Evolutionary conservation across 768 basidiomycete species (phyloP).

Genomic region (Lentinula sp.): DNA sequence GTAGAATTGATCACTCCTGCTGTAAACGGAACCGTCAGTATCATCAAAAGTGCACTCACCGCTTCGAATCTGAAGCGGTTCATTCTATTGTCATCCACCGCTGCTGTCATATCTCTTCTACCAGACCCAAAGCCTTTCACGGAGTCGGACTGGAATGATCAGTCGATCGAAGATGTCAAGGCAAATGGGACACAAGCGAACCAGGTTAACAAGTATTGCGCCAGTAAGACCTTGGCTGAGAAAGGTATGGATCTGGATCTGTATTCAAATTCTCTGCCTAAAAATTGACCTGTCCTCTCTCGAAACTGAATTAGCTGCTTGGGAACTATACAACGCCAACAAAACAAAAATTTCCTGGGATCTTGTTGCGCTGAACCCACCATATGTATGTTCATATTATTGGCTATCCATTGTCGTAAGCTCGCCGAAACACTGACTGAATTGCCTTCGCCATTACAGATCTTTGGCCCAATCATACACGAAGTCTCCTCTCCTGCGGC

Average conservation of each 20-base stretch:
- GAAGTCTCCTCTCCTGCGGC: neutral
- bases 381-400: slow-evolving; percentile 18
- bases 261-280: neutral
- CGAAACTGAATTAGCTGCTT: slow-evolving; percentile 31
- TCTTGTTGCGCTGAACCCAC: slow-evolving; percentile 32
- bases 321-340: slow-evolving; percentile 34
- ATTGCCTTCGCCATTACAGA: neutral
- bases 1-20: slow-evolving; percentile 66
- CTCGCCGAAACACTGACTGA: neutral
- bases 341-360: slow-evolving; percentile 29
- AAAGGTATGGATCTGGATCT: slow-evolving; percentile 16
- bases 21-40: slow-evolving; percentile 58
- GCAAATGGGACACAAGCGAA: slow-evolving; percentile 32
- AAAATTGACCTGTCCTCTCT: neutral
- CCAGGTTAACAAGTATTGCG: slow-evolving; percentile 29
- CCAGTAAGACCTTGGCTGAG: slow-evolving; percentile 47
- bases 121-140: slow-evolving; percentile 16
- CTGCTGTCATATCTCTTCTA: slow-evolving; percentile 22
- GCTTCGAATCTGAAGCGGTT: slow-evolving; percentile 41
- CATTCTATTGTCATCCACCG: slow-evolving; percentile 47
- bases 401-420: neutral
- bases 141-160: slow-evolving; percentile 47
- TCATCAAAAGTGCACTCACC: slow-evolving; percentile 52
- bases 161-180: slow-evolving; percentile 27
- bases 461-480: slow-evolving; percentile 4